Evolutionary conservation across 1,139 yeast genomes (phyloP).

Genomic region (Kurtzmaniella quercitrusa): DNA sequence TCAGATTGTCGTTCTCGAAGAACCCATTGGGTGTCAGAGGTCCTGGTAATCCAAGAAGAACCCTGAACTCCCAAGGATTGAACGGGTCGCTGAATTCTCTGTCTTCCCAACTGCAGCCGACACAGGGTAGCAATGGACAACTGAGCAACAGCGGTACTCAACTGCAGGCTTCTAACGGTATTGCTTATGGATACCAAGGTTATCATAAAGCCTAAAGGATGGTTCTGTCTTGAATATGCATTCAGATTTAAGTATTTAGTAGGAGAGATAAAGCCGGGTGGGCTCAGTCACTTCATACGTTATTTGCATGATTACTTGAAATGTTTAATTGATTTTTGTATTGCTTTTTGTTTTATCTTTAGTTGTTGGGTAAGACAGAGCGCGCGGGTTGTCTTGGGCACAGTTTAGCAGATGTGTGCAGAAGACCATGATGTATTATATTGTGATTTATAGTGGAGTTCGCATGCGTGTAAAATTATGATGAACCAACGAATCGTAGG

Average conservation of each 20-base stretch:
- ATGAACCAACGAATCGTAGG: neutral
- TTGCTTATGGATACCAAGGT: slow-evolving; percentile 10
- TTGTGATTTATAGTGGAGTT: neutral
- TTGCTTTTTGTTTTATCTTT: neutral
- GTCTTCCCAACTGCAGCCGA: slow-evolving; percentile 2
- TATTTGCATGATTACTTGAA: neutral
- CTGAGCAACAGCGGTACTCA: slow-evolving; percentile 13
- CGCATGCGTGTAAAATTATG: neutral
- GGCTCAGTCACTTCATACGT: too few relatives aligned
- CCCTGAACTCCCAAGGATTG: slow-evolving; percentile 32
- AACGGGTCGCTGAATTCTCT: slow-evolving; percentile 3
- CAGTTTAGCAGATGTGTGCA: neutral
- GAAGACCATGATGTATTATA: neutral
- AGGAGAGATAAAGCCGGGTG: too few relatives aligned
- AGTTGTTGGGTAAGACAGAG: neutral
- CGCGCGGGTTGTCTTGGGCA: neutral
- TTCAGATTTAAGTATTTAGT: neutral
- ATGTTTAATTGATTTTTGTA: neutral
- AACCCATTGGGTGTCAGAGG: slow-evolving; percentile 97
- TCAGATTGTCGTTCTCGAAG: slow-evolving; percentile 86
- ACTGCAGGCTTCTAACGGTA: neutral
- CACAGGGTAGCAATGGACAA: slow-evolving; percentile 31
- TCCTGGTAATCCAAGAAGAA: slow-evolving; percentile 46
- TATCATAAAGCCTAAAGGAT: slow-evolving; percentile 20
- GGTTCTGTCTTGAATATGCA: neutral